Evolutionary conservation across 495 filamentous ascomycete species (phyloP).

Genomic region (Lindgomyces ingoldianus): DNA sequence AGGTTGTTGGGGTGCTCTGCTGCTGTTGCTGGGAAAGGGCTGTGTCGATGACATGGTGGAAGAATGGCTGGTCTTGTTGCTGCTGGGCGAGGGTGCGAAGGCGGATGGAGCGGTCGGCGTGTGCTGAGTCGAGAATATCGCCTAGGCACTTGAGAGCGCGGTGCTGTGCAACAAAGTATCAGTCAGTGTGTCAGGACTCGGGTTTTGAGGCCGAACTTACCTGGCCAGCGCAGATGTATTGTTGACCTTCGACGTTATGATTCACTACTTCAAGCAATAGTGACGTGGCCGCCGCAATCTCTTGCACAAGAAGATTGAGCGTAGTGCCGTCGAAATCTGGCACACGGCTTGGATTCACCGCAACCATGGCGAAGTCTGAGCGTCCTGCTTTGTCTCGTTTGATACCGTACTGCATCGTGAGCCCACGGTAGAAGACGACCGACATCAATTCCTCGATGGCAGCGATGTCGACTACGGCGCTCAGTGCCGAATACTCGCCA

Average conservation of each 20-base stretch:
- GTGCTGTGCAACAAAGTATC: too few species aligned
- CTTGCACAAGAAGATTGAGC: constrained; percentile 92
- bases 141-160: constrained; percentile 93
- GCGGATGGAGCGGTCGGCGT: constrained; percentile 79
- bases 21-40: constrained; percentile 86
- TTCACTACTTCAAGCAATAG: constrained; percentile 99
- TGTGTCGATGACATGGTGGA: constrained; percentile 78
- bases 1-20: constrained; percentile 78
- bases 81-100: too few species aligned
- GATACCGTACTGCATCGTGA: constrained; percentile 99
- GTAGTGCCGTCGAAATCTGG: constrained; percentile 96
- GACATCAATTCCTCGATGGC: constrained; percentile 97
- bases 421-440: constrained; percentile 96
- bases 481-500: constrained; percentile 95
- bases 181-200: too few species aligned
- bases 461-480: constrained; percentile 96
- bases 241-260: constrained; percentile 96
- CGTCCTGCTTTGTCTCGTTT: constrained; percentile 90
- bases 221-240: constrained; percentile 97
- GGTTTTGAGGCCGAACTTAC: too few species aligned
- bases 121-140: constrained; percentile 85
- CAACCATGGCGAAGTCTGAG: constrained; percentile 97
- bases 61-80: constrained; percentile 75
- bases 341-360: constrained; percentile 95
- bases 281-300: constrained; percentile 83